Evolutionary conservation across 73 alveolate species (phyloP).

Genomic region (Urostyla sp.): DNA sequence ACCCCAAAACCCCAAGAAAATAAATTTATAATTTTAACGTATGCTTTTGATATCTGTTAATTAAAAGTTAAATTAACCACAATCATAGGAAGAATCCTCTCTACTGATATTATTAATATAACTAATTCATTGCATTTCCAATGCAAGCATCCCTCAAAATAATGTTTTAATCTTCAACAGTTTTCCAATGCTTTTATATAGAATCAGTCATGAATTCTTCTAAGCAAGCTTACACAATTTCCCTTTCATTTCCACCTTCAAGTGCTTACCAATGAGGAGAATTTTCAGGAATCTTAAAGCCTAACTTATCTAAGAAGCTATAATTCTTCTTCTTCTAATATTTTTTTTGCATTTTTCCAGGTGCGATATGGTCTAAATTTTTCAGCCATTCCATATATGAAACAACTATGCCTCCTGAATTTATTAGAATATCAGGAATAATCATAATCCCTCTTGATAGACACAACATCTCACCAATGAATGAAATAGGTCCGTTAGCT

Average conservation of each 20-base stretch:
- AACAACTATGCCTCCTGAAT: conserved; percentile 93
- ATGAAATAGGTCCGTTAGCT: conserved; percentile 85
- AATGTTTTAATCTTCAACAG: conserved; percentile 47
- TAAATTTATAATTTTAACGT: no score
- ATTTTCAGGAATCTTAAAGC: conserved; percentile 45
- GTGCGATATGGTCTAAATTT: conserved; percentile 81
- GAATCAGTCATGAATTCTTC: conserved; percentile 90
- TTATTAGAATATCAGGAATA: conserved; percentile 86
- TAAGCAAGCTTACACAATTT: conserved; percentile 88
- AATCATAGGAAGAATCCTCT: conserved; percentile 52
- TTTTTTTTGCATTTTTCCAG: conserved; percentile 86
- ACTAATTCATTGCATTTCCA: conserved; percentile 76
- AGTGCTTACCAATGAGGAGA: conserved; percentile 49
- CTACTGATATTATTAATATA: conserved; percentile 65
- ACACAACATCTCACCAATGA: conserved; percentile 74
- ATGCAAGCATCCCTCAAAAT: conserved; percentile 87
- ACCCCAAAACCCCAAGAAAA: no score
- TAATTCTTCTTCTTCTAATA: conserved; percentile 76
- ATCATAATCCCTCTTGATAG: conserved; percentile 72
- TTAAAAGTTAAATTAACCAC: no score
- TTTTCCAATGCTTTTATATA: conserved; percentile 47
- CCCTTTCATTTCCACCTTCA: conserved; percentile 82
- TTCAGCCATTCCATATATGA: conserved; percentile 91
- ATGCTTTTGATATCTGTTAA: no score
- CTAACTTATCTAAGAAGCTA: conserved; percentile 52